Evolutionary conservation across 352 stramenopile genomes (phyloP).

Genomic region (Blastocystis sp.): DNA sequence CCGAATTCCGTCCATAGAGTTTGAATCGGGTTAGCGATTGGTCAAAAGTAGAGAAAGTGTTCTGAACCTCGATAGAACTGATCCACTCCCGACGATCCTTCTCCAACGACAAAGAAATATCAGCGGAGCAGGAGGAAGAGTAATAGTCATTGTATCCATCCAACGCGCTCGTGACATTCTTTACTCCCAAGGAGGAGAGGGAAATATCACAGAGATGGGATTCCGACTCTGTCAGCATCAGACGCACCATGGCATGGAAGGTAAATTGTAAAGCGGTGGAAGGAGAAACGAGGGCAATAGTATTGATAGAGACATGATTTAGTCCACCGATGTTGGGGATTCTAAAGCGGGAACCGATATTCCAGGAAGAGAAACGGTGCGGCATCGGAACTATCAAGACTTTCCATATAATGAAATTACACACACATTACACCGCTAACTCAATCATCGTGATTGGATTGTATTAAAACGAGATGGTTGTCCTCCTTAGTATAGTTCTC

Average conservation of each 20-base stretch:
- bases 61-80: neutral
- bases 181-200: too few relatives aligned
- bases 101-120: too few relatives aligned
- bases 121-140: too few relatives aligned
- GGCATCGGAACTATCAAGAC: too few relatives aligned
- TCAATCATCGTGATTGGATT: too few relatives aligned
- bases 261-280: neutral
- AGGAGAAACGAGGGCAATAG: slow-evolving; percentile 13
- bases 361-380: neutral
- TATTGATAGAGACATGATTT: neutral
- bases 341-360: neutral
- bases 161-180: too few relatives aligned
- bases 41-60: neutral
- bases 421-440: too few relatives aligned
- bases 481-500: too few relatives aligned
- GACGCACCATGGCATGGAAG: slow-evolving; percentile 5
- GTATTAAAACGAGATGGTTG: too few relatives aligned
- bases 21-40: neutral
- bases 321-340: neutral
- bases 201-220: neutral
- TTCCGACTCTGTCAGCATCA: neutral
- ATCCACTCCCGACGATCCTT: slow-evolving; percentile 16
- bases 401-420: too few relatives aligned
- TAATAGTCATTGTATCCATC: too few relatives aligned
- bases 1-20: too few relatives aligned